phyloP scores from a whole-genome alignment of 164 flowering plant species.

The Vitis labrusca region DNA sequence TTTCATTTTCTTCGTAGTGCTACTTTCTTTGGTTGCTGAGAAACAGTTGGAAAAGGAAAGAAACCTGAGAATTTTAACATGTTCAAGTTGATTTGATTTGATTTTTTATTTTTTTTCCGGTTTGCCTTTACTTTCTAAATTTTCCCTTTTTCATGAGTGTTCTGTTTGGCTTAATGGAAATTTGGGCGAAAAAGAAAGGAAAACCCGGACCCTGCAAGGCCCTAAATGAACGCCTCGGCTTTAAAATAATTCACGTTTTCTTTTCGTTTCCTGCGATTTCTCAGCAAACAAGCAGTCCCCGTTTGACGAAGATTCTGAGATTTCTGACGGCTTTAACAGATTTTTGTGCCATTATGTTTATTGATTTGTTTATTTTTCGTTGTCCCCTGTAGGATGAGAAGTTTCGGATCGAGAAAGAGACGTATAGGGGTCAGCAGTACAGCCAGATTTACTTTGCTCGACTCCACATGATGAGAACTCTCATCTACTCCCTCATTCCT shows the following conservation, averaged over 20 bases:
- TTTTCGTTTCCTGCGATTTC: background rate
- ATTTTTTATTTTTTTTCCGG: background rate
- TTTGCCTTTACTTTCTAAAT: too few species aligned
- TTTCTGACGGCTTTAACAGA: too few species aligned
- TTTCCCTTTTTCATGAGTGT: too few species aligned
- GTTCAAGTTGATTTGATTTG: background rate
- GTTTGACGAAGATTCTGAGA: too few species aligned
- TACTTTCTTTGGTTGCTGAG: slow-evolving; percentile 1
- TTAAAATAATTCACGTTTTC: background rate
- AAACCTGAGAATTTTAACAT: background rate
- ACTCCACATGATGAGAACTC: slow-evolving; percentile 69
- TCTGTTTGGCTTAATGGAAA: too few species aligned
- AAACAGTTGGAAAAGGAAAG: background rate
- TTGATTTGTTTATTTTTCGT: too few species aligned
- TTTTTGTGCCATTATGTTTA: background rate
- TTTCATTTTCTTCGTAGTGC: background rate
- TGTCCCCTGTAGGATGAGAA: slow-evolving; percentile 55
- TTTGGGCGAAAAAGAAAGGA: too few species aligned
- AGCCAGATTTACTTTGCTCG: slow-evolving; percentile 92
- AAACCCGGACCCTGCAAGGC: background rate
- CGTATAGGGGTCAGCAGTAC: slow-evolving; percentile 91
- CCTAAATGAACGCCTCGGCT: background rate
- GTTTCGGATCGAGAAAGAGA: slow-evolving; percentile 68
- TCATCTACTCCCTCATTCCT: slow-evolving; percentile 60
- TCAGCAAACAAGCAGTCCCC: background rate